Evolutionary conservation across 169 alveolate genomes (phyloP).

Genomic region (Babesia divergens): DNA sequence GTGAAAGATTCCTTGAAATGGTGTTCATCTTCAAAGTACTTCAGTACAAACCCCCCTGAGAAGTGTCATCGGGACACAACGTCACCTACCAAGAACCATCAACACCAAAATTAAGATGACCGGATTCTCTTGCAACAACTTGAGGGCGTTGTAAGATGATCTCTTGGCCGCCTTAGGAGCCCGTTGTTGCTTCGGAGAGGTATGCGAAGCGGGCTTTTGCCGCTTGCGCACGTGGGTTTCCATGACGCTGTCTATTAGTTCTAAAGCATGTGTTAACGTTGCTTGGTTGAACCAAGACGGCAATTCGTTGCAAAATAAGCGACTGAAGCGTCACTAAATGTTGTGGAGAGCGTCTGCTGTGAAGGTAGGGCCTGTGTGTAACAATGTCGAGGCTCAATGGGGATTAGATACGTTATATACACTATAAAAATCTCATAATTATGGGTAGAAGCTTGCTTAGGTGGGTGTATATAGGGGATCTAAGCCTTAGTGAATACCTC

Average conservation of each 20-base stretch:
- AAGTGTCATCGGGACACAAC: background rate
- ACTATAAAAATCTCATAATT: no score
- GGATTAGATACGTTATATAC: no score
- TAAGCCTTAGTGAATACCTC: no score
- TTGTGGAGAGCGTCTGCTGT: no score
- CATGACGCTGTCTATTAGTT: constrained; percentile 22
- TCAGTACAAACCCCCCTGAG: constrained; percentile 41
- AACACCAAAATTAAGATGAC: background rate
- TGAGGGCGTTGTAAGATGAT: background rate
- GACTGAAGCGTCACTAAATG: no score
- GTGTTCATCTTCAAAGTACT: constrained; percentile 55
- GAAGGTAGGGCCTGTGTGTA: no score
- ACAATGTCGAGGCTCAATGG: no score
- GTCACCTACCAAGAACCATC: background rate
- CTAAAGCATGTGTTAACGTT: no score
- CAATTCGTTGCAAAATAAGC: no score
- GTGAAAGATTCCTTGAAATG: constrained; percentile 27
- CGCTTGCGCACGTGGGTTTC: constrained; percentile 8
- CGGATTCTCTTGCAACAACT: background rate
- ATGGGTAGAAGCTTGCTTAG: no score
- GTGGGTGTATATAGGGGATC: no score
- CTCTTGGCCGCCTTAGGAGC: background rate
- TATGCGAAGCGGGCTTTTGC: background rate
- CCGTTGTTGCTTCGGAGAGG: background rate
- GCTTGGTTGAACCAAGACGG: no score